Base-by-base conservation (phyloP, 306 rosid genomes). In the Rosa persica region DNA sequence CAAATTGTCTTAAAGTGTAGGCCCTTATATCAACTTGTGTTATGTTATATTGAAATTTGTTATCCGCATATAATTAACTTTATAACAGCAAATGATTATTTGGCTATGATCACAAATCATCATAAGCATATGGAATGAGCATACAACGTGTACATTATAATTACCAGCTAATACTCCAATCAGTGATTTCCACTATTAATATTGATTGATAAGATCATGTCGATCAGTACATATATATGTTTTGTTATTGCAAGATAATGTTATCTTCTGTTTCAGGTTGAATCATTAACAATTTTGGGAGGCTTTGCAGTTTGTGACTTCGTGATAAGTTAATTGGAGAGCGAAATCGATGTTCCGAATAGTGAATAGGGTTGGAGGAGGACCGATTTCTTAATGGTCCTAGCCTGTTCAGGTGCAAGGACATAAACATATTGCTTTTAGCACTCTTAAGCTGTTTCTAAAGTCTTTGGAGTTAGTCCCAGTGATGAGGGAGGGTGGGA, bases 51-150 rank as follows among this genome's bases (percentile, higher is more conserved):
- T 23, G 42, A 62, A 17, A 17, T 38, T 12, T 20, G 25, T 2
- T 34, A 19, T 39, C 74, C 30, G 30, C 73, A 48, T 48, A 44
- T 77, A 39, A 30, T 43, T 67, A 27, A 7, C 44, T 48, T 67
- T 57, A 4, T 7, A 40, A 65, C 43, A n/a, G 42, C 44, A 44
- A 67, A 80, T 55, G 61, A 81, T 81, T 75, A 55, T 81, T 55
- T 67, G 64, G 38, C 22, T 47, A 67, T 30, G 57, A 65, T 74
- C 15, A 22, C 20, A 67, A 42, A 76, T 71, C 74, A 77, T 79
- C 81, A 81, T 73, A 51, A 73, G 34, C 42, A n/a, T 19, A 64
- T 39, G 43, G 34, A 72, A 38, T 17, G 57, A 76, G 9, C 54
- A 36, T 10, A 40, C 46, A 61, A 69, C 30, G 34, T 78, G 61